Evolutionary conservation across 306 rosid genomes (phyloP), one percentile per base, ranked within the genome.

Genomic region (Ammopiptanthus mongolicus): DNA sequence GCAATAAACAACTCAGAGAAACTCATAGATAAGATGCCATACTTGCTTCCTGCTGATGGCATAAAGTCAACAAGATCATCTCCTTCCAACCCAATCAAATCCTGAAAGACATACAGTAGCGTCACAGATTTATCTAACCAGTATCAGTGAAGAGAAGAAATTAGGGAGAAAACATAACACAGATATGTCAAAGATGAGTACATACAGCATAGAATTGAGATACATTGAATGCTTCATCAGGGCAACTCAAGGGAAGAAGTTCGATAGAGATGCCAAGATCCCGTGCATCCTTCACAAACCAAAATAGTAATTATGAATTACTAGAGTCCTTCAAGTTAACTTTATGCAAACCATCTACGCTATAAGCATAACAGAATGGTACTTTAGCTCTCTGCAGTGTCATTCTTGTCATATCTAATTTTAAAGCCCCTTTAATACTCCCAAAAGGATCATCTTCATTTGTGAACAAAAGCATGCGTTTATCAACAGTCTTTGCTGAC

Each of bases 361-460:
- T 72, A 60, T 19, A 80, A 75, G 62, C 78, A 61, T 64, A 19
- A 55, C 2, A 82, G 78, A 81, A 79, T 71, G 50, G 47, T 88
- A 92, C 97, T 80, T 90, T 85, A 73, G 93, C 96, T 76, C 98
- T 88, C 87, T 94, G 97, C 83, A 87, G 65, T 42, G 98, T 94
- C 65, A 88, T 91, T 85, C 93, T 88, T 75, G 80, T 87, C 97
- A 94, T 86, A 59, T 94, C 98, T 9, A 84, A 84, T 86, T 90
- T 91, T 60, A 81, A 52, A 55, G 88, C 86, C 74, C 93, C 96
- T 76, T 81, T 86, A 42, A 88, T 70, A 72, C 72, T 77, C 70
- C 96, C 91, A 85, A 94, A 94, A 69, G 98, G 98, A 87, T 94
- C 95, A 68, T 94, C 97, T 78, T 94, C 95, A 74, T 94, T 91